phyloP scores from a whole-genome alignment of 2,329 filamentous ascomycete genomes.

The Domatiomyces globalis region DNA sequence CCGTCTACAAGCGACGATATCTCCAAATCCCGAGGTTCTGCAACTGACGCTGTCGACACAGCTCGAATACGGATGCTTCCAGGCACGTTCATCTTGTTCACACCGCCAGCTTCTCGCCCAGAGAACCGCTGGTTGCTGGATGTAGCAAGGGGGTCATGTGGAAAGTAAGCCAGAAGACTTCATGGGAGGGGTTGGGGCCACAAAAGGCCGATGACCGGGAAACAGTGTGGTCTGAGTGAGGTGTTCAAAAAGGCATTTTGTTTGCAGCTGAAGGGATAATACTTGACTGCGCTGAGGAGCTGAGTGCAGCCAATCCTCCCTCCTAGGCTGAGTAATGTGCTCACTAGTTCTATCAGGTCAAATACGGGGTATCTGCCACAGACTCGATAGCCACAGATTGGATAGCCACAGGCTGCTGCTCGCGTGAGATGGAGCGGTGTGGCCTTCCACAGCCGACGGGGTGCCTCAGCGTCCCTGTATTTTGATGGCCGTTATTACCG shows the following conservation, averaged over 20 bases:
- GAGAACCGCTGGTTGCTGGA: conserved; percentile 4
- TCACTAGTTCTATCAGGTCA: background rate
- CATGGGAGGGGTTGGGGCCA: conserved; percentile 1
- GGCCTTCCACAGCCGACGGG: background rate
- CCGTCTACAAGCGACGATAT: conserved; percentile 13
- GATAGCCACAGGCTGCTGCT: background rate
- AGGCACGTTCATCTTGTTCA: conserved; percentile 10
- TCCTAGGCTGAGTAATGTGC: background rate
- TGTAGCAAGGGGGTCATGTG: conserved; percentile 6
- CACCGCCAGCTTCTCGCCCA: conserved; percentile 13
- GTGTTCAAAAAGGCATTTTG: background rate
- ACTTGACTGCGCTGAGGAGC: background rate
- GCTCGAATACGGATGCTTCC: conserved; percentile 11
- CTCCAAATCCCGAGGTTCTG: conserved; percentile 14
- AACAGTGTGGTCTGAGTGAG: background rate
- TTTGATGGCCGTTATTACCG: background rate
- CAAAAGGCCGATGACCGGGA: background rate
- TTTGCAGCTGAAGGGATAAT: background rate
- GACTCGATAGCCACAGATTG: background rate
- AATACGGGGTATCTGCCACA: background rate
- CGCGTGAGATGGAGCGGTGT: background rate
- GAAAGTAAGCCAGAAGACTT: conserved; percentile 1
- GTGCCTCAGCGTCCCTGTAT: background rate
- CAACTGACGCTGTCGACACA: conserved; percentile 16
- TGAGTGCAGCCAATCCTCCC: background rate